Conservation (phyloP, 148 eudicot genomes). For the Chenopodium album region DNA sequence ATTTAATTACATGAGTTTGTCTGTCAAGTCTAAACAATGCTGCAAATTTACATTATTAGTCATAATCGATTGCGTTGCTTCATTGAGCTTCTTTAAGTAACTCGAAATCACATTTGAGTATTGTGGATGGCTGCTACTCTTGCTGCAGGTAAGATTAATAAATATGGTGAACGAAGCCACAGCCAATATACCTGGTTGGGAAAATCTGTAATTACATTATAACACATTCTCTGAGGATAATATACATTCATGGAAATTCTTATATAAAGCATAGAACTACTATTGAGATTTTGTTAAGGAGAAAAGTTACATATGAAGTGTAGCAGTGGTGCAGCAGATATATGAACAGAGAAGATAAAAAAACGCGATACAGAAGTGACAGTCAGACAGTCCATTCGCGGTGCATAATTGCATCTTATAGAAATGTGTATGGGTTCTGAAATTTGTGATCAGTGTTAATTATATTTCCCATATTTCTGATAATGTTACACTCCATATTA, state of each 20-base stretch:
- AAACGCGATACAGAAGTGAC: no score
- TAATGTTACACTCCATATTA: not conserved
- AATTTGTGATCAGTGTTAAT: not conserved
- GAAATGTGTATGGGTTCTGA: no score
- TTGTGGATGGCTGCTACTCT: not conserved
- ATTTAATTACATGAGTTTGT: not conserved
- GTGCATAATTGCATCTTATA: no score
- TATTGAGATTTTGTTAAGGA: not conserved
- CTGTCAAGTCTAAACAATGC: no score
- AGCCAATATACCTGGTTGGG: constrained; percentile 49
- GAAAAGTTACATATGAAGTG: not conserved
- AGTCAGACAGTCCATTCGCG: no score
- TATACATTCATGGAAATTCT: not conserved
- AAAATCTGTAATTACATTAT: not conserved
- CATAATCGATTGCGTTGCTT: not conserved
- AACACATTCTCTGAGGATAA: not conserved
- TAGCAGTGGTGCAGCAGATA: not conserved
- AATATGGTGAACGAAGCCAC: constrained; percentile 53
- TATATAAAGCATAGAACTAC: not conserved
- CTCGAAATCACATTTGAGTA: not conserved
- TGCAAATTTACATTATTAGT: no score
- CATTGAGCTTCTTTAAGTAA: no score
- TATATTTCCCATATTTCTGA: not conserved
- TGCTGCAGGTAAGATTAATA: constrained; percentile 37
- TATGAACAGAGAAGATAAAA: not conserved